Conservation (phyloP, 2,329 filamentous ascomycete species). For the Cladosporium velox region DNA sequence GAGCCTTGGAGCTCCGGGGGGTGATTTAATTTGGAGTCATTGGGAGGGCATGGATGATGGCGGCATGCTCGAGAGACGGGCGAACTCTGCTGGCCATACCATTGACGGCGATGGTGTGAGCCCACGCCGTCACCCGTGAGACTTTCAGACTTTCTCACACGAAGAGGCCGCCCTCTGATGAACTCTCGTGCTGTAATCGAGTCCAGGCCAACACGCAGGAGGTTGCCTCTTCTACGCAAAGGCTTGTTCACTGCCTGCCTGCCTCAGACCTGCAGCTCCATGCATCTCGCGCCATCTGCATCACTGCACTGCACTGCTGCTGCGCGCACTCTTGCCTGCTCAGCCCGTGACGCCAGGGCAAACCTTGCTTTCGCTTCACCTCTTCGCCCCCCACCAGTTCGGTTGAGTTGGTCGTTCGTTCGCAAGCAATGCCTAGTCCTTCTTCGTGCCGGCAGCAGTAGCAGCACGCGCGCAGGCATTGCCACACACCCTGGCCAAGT, state of each 20-base stretch:
- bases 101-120: background rate
- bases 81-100: background rate
- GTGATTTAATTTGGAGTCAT: background rate
- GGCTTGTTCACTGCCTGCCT: background rate
- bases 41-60: background rate
- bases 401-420: background rate
- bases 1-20: background rate
- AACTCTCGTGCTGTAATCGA: background rate
- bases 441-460: slow-evolving; percentile 7
- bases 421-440: background rate
- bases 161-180: background rate
- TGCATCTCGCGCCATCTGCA: background rate
- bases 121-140: background rate
- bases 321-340: background rate
- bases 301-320: background rate
- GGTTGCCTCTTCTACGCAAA: background rate
- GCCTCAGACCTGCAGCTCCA: slow-evolving; percentile 7
- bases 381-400: slow-evolving; percentile 13
- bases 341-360: slow-evolving; percentile 12
- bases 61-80: background rate
- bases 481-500: slow-evolving; percentile 5
- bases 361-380: slow-evolving; percentile 6
- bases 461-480: slow-evolving; percentile 9
- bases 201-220: background rate
- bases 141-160: background rate